Base-by-base conservation (phyloP, 805 yeast genomes). In the Ogataea siamensis region DNA sequence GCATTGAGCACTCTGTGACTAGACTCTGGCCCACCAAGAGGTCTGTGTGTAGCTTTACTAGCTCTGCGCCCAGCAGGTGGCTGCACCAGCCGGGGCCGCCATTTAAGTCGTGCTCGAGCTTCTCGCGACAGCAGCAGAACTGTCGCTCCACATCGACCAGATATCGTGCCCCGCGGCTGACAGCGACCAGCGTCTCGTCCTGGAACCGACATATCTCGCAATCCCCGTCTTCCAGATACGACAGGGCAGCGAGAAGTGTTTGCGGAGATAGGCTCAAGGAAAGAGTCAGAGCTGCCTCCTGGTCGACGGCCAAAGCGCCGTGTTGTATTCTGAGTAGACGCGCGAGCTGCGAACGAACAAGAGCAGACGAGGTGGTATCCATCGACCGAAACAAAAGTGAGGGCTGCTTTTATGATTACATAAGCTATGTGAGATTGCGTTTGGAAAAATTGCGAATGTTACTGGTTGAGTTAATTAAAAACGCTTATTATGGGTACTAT, bases 221-320 rank as follows among this genome's bases (percentile, higher is more conserved):
- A n/a, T 32, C 14, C 11, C 42, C 32, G 25, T 38, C 29, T 18
- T 45, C 46, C 13, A 45, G 29, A 18, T 39, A 31, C 23, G 42
- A 36, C 20, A 45, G 34, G 7, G 46, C 43, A 5, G 33, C 10
- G 8, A 37, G 34, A 5, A 42, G 35, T 1, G 38, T 32, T 6
- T 38, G 33, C 9, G 43, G 33, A 1, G 45, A 28, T n/a, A 49
- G 21, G 11, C 19, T 39, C 16, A 45, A 23, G 11, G 43, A 39
- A 11, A 49, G 33, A 12, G 51, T 49, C 5, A 49, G 26, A 4
- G 35, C 36, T 2, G 45, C 27, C 31, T 46, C 53, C 35, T 45
- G 42, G 25, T 44, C 41, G 21, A 49, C 36, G 14, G 8, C 29
- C 26, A 49, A 32, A 3, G 8, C 14, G 21, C 34, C 30, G 14